Percentiles rank a stretch among this genome's conserved stretches.
Evolutionary conservation across 78 protist species (phyloP).

Genomic region (Planoprotostelium fungivorum): DNA sequence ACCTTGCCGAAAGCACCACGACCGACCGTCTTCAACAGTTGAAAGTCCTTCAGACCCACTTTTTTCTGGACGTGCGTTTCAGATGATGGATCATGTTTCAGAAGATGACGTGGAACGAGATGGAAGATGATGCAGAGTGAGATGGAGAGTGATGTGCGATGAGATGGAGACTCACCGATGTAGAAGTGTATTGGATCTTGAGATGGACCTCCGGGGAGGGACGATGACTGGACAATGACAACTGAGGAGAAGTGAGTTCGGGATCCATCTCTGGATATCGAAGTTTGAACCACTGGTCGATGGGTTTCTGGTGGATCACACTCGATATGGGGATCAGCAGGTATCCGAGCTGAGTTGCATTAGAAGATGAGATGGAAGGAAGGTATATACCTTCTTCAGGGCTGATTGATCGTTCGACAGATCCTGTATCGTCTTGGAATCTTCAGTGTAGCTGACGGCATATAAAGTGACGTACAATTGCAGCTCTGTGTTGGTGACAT

Average conservation of each 20-base stretch:
- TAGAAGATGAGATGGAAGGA: too few species aligned
- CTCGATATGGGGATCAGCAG: neutral
- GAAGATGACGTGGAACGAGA: too few species aligned
- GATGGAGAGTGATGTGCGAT: neutral
- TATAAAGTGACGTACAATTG: neutral
- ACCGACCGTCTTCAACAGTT: conserved; percentile 68
- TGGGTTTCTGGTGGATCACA: neutral
- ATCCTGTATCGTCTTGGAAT: neutral
- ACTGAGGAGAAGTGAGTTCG: neutral
- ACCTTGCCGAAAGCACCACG: conserved; percentile 72
- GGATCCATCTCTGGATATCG: neutral
- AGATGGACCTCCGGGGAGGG: neutral
- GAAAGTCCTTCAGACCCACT: conserved; percentile 60
- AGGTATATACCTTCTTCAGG: neutral
- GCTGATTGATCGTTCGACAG: neutral
- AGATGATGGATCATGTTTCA: neutral
- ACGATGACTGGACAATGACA: neutral
- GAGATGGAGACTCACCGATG: neutral
- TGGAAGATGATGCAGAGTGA: neutral
- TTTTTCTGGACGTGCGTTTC: conserved; percentile 4
- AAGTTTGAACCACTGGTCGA: neutral
- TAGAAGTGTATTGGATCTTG: neutral
- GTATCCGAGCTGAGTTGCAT: neutral
- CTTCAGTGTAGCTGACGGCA: neutral
- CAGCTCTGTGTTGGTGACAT: neutral